Conservation (phyloP, 345 rosid genomes). For the Acer yangbiense region DNA sequence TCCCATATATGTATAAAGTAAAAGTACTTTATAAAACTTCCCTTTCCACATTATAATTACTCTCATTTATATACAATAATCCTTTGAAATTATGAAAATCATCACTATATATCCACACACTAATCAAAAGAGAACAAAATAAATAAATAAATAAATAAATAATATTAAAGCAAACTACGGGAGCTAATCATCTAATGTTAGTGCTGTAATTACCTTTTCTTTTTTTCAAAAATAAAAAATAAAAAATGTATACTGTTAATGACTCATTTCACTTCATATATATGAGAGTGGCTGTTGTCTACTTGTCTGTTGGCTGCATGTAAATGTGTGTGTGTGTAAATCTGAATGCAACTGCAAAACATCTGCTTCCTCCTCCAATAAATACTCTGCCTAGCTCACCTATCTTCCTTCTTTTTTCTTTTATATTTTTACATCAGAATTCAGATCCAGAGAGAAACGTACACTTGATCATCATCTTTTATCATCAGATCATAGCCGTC, state of each 20-base stretch:
- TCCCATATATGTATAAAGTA: background rate
- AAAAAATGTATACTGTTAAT: too few relatives aligned
- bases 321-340: conserved; percentile 23
- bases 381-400: background rate
- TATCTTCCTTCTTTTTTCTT: background rate
- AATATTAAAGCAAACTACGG: too few relatives aligned
- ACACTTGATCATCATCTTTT: background rate
- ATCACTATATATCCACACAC: conserved; percentile 5
- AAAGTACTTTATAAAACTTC: background rate
- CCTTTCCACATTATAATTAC: background rate
- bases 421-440: background rate
- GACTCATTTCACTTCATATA: background rate
- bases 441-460: background rate
- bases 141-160: too few relatives aligned
- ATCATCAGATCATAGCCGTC: background rate
- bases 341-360: background rate
- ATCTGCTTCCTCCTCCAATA: background rate
- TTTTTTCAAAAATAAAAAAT: too few relatives aligned
- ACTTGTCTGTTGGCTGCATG: conserved; percentile 15
- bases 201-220: too few relatives aligned
- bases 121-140: background rate
- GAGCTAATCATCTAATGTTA: too few relatives aligned
- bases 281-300: background rate
- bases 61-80: background rate
- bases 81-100: background rate